A percentile compares a stretch with the other conserved stretches of the same genome.
Conservation (phyloP, 1,139 yeast genomes). For the Scheffersomyces illinoinensis region DNA sequence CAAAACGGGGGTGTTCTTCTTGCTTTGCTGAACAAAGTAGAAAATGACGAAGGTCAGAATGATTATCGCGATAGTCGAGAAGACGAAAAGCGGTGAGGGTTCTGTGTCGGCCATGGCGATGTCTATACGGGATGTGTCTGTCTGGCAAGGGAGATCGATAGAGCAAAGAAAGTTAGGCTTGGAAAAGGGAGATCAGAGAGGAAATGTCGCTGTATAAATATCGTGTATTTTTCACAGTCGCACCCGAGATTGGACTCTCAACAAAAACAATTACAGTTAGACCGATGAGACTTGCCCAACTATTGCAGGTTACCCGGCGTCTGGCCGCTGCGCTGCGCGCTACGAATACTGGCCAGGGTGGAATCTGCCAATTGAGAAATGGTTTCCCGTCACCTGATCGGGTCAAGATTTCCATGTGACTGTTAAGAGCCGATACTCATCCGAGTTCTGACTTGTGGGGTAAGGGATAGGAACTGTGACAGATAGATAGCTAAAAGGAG, state of each 20-base stretch:
- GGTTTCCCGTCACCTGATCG: background rate
- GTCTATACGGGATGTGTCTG: background rate
- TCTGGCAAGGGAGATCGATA: background rate
- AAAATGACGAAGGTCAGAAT: conserved; percentile 38
- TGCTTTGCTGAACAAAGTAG: conserved; percentile 36
- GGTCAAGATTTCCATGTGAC: background rate
- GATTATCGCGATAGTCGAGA: conserved; percentile 46
- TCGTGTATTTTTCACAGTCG: background rate
- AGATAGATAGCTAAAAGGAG: background rate
- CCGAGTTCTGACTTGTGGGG: background rate
- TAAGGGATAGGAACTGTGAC: background rate
- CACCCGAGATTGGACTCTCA: background rate
- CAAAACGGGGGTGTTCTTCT: conserved; percentile 53
- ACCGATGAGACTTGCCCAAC: no score
- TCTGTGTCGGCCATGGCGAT: conserved; percentile 21
- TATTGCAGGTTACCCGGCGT: background rate
- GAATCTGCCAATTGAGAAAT: background rate
- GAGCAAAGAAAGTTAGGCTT: background rate
- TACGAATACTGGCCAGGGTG: background rate
- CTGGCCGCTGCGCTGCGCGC: background rate
- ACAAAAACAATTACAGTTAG: no score
- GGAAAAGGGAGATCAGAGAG: background rate
- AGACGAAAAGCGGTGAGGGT: conserved; percentile 38
- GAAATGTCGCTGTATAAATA: background rate
- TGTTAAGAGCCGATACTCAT: background rate